phyloP scores from a whole-genome alignment of 2,329 filamentous ascomycete genomes.

The Aspergillus alliaceus region DNA sequence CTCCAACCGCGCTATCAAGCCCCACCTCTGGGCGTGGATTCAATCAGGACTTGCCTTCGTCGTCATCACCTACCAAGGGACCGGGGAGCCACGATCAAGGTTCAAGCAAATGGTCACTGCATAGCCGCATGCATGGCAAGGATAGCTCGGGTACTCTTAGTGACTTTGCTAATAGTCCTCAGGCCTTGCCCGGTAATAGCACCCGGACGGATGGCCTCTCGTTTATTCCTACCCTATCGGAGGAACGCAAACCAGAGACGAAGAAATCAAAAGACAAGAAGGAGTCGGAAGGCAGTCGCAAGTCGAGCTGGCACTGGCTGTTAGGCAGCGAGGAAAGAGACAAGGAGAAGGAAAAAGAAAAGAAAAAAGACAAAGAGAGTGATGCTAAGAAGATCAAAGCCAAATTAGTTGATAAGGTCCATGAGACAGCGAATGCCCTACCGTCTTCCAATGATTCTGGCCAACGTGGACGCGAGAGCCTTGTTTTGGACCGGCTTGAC shows the following conservation, averaged over 20 bases:
- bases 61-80: conserved; percentile 49
- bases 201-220: conserved; percentile 75
- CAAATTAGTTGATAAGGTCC: conserved; percentile 56
- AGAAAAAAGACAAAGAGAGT: conserved; percentile 63
- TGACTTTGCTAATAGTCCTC: conserved; percentile 65
- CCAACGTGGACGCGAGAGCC: conserved; percentile 68
- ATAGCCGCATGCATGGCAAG: conserved; percentile 31
- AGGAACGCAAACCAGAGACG: conserved; percentile 74
- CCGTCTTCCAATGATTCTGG: conserved; percentile 80
- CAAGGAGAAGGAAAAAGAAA: conserved; percentile 58
- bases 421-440: conserved; percentile 79
- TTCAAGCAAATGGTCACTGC: conserved; percentile 34
- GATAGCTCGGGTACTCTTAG: conserved; percentile 56
- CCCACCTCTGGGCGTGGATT: conserved; percentile 55
- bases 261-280: conserved; percentile 66
- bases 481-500: conserved; percentile 80
- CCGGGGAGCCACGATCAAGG: conserved; percentile 24
- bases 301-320: conserved; percentile 79
- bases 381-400: conserved; percentile 59
- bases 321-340: conserved; percentile 69
- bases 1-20: conserved; percentile 31
- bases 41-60: conserved; percentile 43
- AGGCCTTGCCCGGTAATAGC: conserved; percentile 68
- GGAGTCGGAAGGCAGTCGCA: conserved; percentile 68
- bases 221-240: conserved; percentile 72